Evolutionary conservation across 2,329 filamentous ascomycete genomes (phyloP), one percentile per base, ranked within the genome.

Genomic region (Helotiales sp.): DNA sequence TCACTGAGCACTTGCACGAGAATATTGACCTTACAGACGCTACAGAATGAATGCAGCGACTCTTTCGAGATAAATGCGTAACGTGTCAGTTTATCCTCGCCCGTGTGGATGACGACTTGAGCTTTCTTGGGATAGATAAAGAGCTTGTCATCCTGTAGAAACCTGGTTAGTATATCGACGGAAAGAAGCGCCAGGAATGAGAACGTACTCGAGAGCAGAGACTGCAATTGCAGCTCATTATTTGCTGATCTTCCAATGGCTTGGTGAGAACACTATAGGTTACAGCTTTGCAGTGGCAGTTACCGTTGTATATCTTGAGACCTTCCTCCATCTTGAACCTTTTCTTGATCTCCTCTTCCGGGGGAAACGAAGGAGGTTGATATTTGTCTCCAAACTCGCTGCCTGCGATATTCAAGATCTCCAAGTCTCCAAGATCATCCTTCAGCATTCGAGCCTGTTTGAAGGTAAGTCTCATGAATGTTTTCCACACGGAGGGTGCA

Each of bases 221-320:
- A 48, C 63, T 67, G 54, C 68, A 70, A 44, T 67, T 66, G 38
- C 67, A 70, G 13, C 42, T 34, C 9, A 64, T 60, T 9, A 64
- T 52, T 34, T 60, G 54, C 25, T 59, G 30, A 17, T 61, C 46
- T 29, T 66, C 55, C 15, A 67, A 54, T 5, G 59, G 44, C n/a
- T 63, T 61, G 5, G 63, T 54, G 4, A 46, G 27, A 17, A 67
- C 51, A 9, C 55, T 59, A 50, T 62, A 69, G 7, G 55, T 57
- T 13, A 69, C 56, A 25, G 58, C 59, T 24, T 63, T 64, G 52
- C 68, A 70, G 50, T 70, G 67, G 30, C 68, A 70, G 30, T 63
- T 64, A 12, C 63, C 67, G 42, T 63, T 36, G 46, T 68, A 69
- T 6, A 30, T 52, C 27, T 52, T 22, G 34, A 55, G 29, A 12